Evolutionary conservation across 768 basidiomycete genomes (phyloP), one percentile per base, ranked within the genome.

Genomic region (Tylopilus cervinicoccineus): DNA sequence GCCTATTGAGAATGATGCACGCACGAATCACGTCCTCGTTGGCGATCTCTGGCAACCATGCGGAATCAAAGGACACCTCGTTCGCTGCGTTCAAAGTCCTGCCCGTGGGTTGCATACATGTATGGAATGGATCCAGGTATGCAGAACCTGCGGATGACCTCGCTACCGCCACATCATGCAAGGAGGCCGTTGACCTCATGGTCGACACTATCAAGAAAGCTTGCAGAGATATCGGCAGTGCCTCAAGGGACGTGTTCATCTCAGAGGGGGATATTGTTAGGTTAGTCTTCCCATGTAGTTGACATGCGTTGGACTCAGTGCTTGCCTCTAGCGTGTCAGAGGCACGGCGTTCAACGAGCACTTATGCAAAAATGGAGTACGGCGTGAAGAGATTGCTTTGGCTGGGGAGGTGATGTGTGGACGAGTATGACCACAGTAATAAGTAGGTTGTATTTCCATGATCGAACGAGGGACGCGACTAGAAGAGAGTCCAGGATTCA

Each of bases 281-380:
- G 89, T 88, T 54, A 59, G 79, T 44, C 14, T 40, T 9, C 22
- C 29, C 1, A 33, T 28, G 13, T 12, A 22, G 7, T 28, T 1
- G 33, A 37, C 28, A 38, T 34, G n/a, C 10, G 3, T 19, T 38
- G 14, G 17, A 29, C 48, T 55, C 22, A 51, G 40, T n/a, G 8
- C 16, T 6, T 46, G 32, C 32, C 50, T 40, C 47, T 55, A 93
- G 91, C 58, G 64, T 93, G 56, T 76, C 77, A 7, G 91, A 96
- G 56, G 94, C 94, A 2, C 83, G 86, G 64, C 76, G 80, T 45
- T 83, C 85, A 73, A 96, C 91, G 3, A 88, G 83, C 52, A 74
- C 94, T 55, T 88, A 90, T 65, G 81, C 92, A 13, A 92, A 93
- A 70, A 86, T 95, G 81, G 93, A 96, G 61, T 92, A 95, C 64